Evolutionary conservation across 2,329 filamentous ascomycete species (phyloP).

Genomic region (Beauveria australis): DNA sequence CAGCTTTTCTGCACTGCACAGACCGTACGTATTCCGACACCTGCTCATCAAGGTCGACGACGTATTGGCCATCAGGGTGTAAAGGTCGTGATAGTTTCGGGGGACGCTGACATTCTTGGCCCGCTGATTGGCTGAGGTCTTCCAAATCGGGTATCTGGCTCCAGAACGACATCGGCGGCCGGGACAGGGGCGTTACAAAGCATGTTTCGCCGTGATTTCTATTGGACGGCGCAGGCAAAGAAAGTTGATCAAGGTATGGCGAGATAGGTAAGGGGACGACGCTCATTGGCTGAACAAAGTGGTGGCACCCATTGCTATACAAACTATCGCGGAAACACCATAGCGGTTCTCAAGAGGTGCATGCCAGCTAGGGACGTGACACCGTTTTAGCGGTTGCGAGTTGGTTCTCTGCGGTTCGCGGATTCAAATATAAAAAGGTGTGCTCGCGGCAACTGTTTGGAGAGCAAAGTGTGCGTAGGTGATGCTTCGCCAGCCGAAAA

Average conservation of each 20-base stretch:
- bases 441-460: neutral
- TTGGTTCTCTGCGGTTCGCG: neutral
- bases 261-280: neutral
- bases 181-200: neutral
- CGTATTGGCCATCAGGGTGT: slow-evolving; percentile 8
- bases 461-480: neutral
- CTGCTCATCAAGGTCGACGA: slow-evolving; percentile 8
- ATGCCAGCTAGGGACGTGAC: neutral
- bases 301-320: neutral
- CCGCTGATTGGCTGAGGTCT: neutral
- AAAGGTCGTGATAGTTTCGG: slow-evolving; percentile 10
- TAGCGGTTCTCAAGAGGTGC: neutral
- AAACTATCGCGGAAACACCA: neutral
- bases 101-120: slow-evolving; percentile 1
- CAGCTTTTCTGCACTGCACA: neutral
- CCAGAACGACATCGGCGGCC: neutral
- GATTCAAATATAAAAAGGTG: neutral
- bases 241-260: neutral
- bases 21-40: neutral
- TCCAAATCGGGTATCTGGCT: slow-evolving; percentile 1
- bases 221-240: neutral
- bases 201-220: neutral
- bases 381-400: neutral
- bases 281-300: neutral
- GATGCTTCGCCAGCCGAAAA: neutral